Evolutionary conservation across 1,284 basidiomycete genomes (phyloP).

Genomic region (Boletellus dicymbophilus): DNA sequence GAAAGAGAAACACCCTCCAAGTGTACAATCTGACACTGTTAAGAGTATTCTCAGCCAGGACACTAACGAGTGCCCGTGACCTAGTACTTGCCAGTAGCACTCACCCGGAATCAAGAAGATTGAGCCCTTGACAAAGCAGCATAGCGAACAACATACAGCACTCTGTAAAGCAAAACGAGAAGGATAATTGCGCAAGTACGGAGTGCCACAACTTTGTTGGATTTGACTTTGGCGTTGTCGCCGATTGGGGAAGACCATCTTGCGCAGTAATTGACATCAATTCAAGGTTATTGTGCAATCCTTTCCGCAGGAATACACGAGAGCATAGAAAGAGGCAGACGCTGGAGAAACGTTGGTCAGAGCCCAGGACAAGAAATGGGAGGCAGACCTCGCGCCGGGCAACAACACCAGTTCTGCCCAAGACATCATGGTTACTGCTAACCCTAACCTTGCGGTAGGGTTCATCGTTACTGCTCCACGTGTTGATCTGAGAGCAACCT

Average conservation of each 20-base stretch:
- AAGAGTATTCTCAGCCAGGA: background rate
- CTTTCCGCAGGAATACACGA: constrained; percentile 52
- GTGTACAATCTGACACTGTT: constrained; percentile 56
- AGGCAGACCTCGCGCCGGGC: constrained; percentile 26
- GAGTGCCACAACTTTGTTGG: constrained; percentile 47
- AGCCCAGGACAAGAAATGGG: background rate
- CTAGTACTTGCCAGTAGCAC: too few species aligned
- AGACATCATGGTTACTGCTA: constrained; percentile 10
- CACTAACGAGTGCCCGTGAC: background rate
- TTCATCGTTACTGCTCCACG: too few species aligned
- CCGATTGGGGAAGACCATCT: constrained; percentile 45
- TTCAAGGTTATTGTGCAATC: constrained; percentile 59
- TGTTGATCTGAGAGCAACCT: too few species aligned
- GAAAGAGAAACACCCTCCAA: constrained; percentile 62
- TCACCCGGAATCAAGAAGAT: constrained; percentile 52
- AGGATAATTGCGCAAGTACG: constrained; percentile 52
- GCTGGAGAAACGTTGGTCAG: constrained; percentile 31
- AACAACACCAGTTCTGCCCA: constrained; percentile 12
- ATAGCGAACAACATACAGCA: constrained; percentile 66
- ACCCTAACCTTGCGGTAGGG: constrained; percentile 34
- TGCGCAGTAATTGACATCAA: constrained; percentile 34
- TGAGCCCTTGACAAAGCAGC: constrained; percentile 63
- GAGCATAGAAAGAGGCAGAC: constrained; percentile 51
- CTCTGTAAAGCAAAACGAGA: constrained; percentile 69
- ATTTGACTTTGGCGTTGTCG: constrained; percentile 33